Evolutionary conservation across 2,329 filamentous ascomycete genomes (phyloP).

Genomic region (Calonectria pteridis): DNA sequence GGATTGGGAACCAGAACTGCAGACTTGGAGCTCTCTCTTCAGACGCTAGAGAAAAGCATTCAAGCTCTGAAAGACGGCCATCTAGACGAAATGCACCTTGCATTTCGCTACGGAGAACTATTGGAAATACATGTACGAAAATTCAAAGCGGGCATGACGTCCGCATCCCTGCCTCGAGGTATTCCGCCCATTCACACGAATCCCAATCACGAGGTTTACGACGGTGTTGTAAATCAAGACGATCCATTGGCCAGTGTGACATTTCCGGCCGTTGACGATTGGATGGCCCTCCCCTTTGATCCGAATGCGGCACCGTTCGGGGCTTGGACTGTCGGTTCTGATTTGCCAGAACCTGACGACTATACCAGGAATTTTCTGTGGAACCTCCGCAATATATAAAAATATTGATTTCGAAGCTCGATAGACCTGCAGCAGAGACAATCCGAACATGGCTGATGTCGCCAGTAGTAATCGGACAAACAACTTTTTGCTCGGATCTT

Average conservation of each 20-base stretch:
- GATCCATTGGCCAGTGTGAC: background rate
- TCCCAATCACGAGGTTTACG: background rate
- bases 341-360: conserved; percentile 19
- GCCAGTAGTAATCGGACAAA: background rate
- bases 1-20: conserved; percentile 27
- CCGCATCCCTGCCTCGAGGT: conserved; percentile 18
- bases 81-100: conserved; percentile 35
- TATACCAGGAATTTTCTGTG: conserved; percentile 24
- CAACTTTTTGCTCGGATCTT: background rate
- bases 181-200: conserved; percentile 5
- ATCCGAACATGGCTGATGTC: background rate
- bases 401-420: background rate
- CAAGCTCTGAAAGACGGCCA: conserved; percentile 17
- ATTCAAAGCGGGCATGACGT: conserved; percentile 25
- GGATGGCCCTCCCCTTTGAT: conserved; percentile 22
- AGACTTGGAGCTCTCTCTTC: conserved; percentile 26
- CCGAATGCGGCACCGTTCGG: conserved; percentile 22
- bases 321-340: background rate
- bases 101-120: conserved; percentile 30
- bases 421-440: background rate
- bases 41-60: conserved; percentile 18
- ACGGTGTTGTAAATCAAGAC: background rate
- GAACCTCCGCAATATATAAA: conserved; percentile 24
- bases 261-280: conserved; percentile 8
- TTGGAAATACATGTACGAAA: conserved; percentile 27